phyloP scores from a whole-genome alignment of 1,139 yeast genomes.

The Geotrichum klebahnii region DNA sequence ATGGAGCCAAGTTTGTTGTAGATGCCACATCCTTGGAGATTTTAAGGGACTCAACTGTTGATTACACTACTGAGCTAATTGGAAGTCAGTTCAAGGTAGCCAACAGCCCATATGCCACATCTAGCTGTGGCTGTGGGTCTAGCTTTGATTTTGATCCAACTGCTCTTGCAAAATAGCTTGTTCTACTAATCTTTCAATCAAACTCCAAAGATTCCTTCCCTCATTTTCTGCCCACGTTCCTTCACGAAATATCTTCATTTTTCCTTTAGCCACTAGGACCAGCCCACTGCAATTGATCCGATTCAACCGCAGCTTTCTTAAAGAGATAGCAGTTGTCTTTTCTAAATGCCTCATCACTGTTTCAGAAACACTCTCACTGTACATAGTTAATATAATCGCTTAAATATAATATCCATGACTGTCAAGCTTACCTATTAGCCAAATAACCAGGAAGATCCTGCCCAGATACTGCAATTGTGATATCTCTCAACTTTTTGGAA shows the following conservation, averaged over 20 bases:
- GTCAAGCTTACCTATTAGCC: conserved; percentile 3
- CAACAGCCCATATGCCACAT: conserved; percentile 83
- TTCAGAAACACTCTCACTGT: conserved; percentile 3
- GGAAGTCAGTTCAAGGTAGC: conserved; percentile 90
- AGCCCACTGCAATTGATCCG: conserved; percentile 15
- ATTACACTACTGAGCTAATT: conserved; percentile 85
- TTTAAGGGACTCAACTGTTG: conserved; percentile 79
- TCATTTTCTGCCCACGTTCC: conserved; percentile 2
- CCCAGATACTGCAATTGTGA: conserved; percentile 11
- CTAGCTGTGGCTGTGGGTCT: conserved; percentile 95
- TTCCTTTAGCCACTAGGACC: conserved; percentile 8
- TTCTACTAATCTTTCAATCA: conserved; percentile 8
- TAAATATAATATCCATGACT: not conserved
- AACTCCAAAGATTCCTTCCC: conserved; percentile 5
- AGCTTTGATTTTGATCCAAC: conserved; percentile 84
- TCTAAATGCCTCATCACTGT: conserved; percentile 6
- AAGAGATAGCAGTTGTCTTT: conserved; percentile 7
- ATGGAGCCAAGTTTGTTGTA: conserved; percentile 65
- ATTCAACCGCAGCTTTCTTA: conserved; percentile 2
- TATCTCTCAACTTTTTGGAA: conserved; percentile 9
- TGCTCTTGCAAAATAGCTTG: conserved; percentile 13
- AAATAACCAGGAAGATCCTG: conserved; percentile 10
- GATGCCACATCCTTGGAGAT: conserved; percentile 80
- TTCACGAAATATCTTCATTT: conserved; percentile 15
- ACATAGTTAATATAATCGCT: conserved; percentile 1